Base-by-base conservation (phyloP, 345 rosid species). In the Lepidium sativum region DNA sequence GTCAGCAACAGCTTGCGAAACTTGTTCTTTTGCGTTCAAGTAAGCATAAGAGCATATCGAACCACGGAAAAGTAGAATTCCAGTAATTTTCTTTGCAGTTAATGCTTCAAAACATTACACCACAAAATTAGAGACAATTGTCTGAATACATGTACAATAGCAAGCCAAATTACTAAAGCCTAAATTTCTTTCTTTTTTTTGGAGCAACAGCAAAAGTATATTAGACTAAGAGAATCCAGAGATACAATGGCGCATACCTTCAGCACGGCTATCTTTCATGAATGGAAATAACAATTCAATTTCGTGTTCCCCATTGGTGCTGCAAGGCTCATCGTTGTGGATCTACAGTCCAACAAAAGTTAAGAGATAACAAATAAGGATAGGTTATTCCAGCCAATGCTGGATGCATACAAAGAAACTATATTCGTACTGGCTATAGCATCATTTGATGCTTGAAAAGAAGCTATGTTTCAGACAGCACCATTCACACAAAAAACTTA, bases 1-100 rank as follows among this genome's bases (percentile, higher is more conserved):
- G 75, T 86, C 96, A 69, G 84, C 63, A 75, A 87, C 66, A 60
- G 97, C 96, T 75, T 87, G 92, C 43, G 91, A 84, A 68, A 82
- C 75, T 39, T 88, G 82, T 76, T 92, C 98, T 75, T 87, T 89
- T 9, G 77, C 70, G 73, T 80, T 82, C 76, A 81, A 67, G 78
- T 82, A 84, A 23, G 97, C 86, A 73, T 69, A 83, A 15, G 95
- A 87, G 74, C 79, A 77, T 41, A 92, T 63, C 0, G 90, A 86
- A 54, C 97, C 92, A 70, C 80, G 61, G 23, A 86, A 79, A 54
- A 74, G 69, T 42, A 87, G 73, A 73, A 87, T 51, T 42, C 98
- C 98, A 60, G 68, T 50, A 63, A 87, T 75, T 56, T 79, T 78
- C 63, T 83, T 82, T 61, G 79, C 71, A 72, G 77, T 78, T 85